A percentile compares a stretch with the other conserved stretches of the same genome.
Conservation (phyloP, 352 stramenopile genomes). For the Phytophthora citrophthora region DNA sequence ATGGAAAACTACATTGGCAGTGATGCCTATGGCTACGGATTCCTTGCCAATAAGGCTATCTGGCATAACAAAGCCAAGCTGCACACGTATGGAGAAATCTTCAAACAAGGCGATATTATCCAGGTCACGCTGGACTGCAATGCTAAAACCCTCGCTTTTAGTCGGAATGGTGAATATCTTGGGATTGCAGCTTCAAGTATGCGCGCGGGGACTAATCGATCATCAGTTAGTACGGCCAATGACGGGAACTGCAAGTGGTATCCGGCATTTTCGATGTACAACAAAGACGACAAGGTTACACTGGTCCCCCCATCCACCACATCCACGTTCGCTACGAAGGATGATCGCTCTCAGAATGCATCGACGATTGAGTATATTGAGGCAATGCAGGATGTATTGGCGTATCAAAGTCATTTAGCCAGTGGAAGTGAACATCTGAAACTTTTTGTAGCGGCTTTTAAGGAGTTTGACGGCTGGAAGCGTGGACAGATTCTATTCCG, state of each 20-base stretch:
- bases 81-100: conserved; percentile 91
- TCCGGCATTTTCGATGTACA: conserved; percentile 92
- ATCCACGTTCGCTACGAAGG: conserved; percentile 5
- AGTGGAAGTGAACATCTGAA: neutral
- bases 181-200: conserved; percentile 85
- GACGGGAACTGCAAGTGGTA: conserved; percentile 68
- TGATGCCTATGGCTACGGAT: conserved; percentile 89
- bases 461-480: conserved; percentile 40
- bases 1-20: conserved; percentile 92
- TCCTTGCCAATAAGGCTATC: conserved; percentile 91
- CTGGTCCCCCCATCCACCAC: conserved; percentile 50
- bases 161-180: conserved; percentile 85
- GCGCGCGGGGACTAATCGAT: conserved; percentile 22
- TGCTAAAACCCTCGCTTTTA: conserved; percentile 83
- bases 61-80: conserved; percentile 94
- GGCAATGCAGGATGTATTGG: conserved; percentile 34
- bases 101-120: conserved; percentile 90
- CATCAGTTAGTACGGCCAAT: neutral
- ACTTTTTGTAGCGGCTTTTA: conserved; percentile 37
- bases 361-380: conserved; percentile 47
- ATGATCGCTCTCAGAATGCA: conserved; percentile 36
- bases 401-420: conserved; percentile 24
- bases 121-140: conserved; percentile 87
- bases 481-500: conserved; percentile 33
- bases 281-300: conserved; percentile 90